Conservation (phyloP, 805 yeast genomes). For the Pichia thaimueangensis region DNA sequence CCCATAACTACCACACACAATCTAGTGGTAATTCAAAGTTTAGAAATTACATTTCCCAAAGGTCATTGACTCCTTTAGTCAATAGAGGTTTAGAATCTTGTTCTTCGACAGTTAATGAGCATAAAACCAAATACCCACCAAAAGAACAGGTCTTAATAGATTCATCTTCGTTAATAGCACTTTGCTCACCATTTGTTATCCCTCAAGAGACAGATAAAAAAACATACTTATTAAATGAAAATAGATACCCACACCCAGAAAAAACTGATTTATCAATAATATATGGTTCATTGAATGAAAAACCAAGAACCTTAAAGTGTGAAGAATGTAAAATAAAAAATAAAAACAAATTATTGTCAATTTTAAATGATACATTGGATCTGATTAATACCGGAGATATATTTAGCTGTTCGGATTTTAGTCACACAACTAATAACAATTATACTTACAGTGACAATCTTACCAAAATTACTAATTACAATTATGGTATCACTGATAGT, state of each 20-base stretch:
- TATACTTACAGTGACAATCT: no score
- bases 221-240: background rate
- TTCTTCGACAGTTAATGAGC: no score
- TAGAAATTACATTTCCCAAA: no score
- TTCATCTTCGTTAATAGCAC: conserved; percentile 16
- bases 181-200: conserved; percentile 21
- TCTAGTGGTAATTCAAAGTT: no score
- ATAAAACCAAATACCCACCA: no score
- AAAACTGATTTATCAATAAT: conserved; percentile 4
- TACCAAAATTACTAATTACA: no score
- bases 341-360: conserved; percentile 2
- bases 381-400: conserved; percentile 1
- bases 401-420: no score
- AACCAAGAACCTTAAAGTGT: background rate
- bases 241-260: background rate
- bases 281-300: conserved; percentile 5
- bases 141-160: no score
- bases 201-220: conserved; percentile 12
- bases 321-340: background rate
- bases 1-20: no score
- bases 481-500: no score
- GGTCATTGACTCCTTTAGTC: no score
- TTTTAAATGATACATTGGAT: background rate
- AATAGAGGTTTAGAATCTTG: no score
- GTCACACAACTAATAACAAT: background rate